Base-by-base conservation (phyloP, 1,139 yeast genomes). In the Geotrichum siamense region DNA sequence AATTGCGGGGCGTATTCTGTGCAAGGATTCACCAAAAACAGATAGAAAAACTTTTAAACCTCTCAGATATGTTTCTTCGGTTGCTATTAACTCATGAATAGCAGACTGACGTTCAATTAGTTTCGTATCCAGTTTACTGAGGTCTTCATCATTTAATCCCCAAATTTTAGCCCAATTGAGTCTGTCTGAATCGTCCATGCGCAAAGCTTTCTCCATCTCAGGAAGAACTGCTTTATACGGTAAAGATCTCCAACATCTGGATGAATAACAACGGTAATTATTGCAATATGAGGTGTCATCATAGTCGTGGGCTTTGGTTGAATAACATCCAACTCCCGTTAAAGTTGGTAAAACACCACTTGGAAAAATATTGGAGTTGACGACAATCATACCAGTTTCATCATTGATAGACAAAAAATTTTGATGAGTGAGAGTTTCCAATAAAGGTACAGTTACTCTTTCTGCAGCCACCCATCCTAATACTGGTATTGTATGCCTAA, bases 141-240 rank as follows among this genome's bases (percentile, higher is more conserved):
- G 58, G 41, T 77, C 81, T 16, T 74, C 78, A 2, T 75, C 73
- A 15, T 43, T 13, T 17, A 47, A 16, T 1, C 41, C 72, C 89
- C 93, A 84, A 57, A 78, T 84, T 10, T 78, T 72, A 0, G 83
- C 79, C 94, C 94, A 84, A 54, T 82, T 82, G 3, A 50, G 47
- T 32, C 53, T 43, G 49, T 57, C 49, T 10, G 38, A 32, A 38
- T 43, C 49, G 16, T 47, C 46, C 21, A 47, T 32, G 45, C 54
- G 16, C 49, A 53, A 38, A 38, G 47, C 41, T 44, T 40, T 43
- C 15, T 47, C 46, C 37, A 47, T 33, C 41, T 44, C n/a, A 61
- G 60, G 39, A 56, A 54, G 38, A 52, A 55, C 39, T 52, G 54
- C 43, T 54, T 61, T 50, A 54, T 57, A 51, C 51, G 57, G 56